Evolutionary conservation across 345 rosid genomes (phyloP).

Genomic region (Populus simonii): DNA sequence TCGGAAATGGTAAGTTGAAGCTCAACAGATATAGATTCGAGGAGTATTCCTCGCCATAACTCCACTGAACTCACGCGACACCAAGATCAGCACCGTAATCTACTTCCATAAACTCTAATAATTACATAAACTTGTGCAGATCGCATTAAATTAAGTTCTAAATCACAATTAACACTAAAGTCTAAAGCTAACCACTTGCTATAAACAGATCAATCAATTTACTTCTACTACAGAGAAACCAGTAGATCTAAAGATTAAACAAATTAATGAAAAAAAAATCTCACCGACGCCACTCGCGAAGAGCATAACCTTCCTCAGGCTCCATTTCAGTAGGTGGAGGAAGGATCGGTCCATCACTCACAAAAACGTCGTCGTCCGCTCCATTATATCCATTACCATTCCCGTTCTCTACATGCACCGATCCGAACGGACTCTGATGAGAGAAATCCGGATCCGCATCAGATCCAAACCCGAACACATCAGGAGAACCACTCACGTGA

Average conservation of each 20-base stretch:
- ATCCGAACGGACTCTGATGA: constrained; percentile 45
- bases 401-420: constrained; percentile 49
- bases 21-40: background rate
- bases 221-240: background rate
- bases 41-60: background rate
- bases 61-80: background rate
- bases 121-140: background rate
- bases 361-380: constrained; percentile 37
- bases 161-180: background rate
- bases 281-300: constrained; percentile 86
- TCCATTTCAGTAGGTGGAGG: constrained; percentile 67
- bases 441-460: constrained; percentile 46
- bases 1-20: background rate
- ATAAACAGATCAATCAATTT: background rate
- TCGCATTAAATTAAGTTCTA: background rate
- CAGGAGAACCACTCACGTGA: constrained; percentile 38
- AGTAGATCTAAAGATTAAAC: constrained; percentile 26
- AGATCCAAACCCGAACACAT: constrained; percentile 46
- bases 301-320: constrained; percentile 60
- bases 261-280: constrained; percentile 7
- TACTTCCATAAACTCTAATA: background rate
- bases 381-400: constrained; percentile 45
- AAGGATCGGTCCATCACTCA: constrained; percentile 62
- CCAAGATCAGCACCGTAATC: background rate
- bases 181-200: background rate